Conservation (phyloP, 2,329 filamentous ascomycete species). For the Erysiphe pulchra region DNA sequence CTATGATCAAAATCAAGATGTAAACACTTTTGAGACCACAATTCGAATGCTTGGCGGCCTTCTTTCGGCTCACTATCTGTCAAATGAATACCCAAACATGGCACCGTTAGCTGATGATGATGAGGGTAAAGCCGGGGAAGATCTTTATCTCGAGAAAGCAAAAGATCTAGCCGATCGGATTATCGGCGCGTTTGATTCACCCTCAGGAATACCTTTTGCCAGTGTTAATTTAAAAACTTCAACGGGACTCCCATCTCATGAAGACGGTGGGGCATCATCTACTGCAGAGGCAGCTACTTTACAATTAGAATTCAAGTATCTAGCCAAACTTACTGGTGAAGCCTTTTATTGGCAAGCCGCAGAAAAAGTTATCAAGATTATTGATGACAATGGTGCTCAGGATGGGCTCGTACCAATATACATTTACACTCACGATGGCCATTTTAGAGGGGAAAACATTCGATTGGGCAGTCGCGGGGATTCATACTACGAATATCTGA, state of each 20-base stretch:
- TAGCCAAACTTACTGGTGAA: constrained; percentile 84
- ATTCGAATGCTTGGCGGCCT: constrained; percentile 92
- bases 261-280: constrained; percentile 67
- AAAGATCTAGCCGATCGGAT: constrained; percentile 76
- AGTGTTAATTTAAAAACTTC: constrained; percentile 67
- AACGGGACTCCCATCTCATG: constrained; percentile 55
- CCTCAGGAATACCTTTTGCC: constrained; percentile 67
- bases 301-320: constrained; percentile 91
- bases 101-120: constrained; percentile 51
- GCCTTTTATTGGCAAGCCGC: constrained; percentile 75
- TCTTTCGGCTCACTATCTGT: constrained; percentile 85
- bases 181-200: constrained; percentile 65
- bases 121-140: constrained; percentile 49
- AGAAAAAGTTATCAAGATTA: constrained; percentile 74
- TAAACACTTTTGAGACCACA: constrained; percentile 94
- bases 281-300: constrained; percentile 82
- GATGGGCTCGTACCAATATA: constrained; percentile 84
- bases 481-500: constrained; percentile 96
- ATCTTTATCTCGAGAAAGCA: constrained; percentile 88
- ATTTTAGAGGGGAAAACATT: constrained; percentile 66
- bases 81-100: constrained; percentile 53
- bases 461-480: constrained; percentile 82
- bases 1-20: constrained; percentile 82
- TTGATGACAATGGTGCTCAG: constrained; percentile 54
- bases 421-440: constrained; percentile 52